Conservation (phyloP, 768 basidiomycete genomes). For the Coprinopsis cinerea region DNA sequence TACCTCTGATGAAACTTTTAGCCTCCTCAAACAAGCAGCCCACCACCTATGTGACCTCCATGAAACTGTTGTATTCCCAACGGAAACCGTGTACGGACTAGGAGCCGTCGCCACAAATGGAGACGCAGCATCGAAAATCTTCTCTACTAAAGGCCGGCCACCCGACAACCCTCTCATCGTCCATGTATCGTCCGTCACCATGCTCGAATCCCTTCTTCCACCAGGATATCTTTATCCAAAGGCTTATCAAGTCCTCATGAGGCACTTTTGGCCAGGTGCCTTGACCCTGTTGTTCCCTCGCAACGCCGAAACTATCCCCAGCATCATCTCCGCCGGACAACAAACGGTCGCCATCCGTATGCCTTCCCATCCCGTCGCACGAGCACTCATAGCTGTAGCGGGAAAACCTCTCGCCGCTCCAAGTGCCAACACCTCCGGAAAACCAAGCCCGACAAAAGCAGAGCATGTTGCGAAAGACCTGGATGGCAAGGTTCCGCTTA, state of each 20-base stretch:
- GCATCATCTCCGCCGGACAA: slow-evolving; percentile 75
- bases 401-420: slow-evolving; percentile 86
- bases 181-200: slow-evolving; percentile 80
- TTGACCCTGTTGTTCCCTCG: slow-evolving; percentile 88
- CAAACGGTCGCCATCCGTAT: slow-evolving; percentile 86
- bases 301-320: slow-evolving; percentile 52
- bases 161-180: slow-evolving; percentile 97
- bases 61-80: slow-evolving; percentile 82
- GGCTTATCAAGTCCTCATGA: slow-evolving; percentile 70
- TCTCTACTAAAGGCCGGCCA: slow-evolving; percentile 85
- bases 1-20: slow-evolving; percentile 42
- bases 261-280: slow-evolving; percentile 92
- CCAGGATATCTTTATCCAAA: slow-evolving; percentile 50
- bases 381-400: slow-evolving; percentile 75
- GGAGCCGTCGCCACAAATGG: slow-evolving; percentile 74
- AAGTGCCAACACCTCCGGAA: slow-evolving; percentile 90
- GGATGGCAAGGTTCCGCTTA: slow-evolving; percentile 62
- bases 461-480: slow-evolving; percentile 82
- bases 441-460: slow-evolving; percentile 89
- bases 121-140: slow-evolving; percentile 67
- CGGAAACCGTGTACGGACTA: slow-evolving; percentile 98
- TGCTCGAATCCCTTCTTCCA: slow-evolving; percentile 78
- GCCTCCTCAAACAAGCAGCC: slow-evolving; percentile 51
- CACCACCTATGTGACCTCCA: slow-evolving; percentile 42
- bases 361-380: slow-evolving; percentile 90